A percentile compares a stretch with the other conserved stretches of the same genome.
Evolutionary conservation across 2,329 filamentous ascomycete species (phyloP).

Genomic region (Lachnellula subtilissima): DNA sequence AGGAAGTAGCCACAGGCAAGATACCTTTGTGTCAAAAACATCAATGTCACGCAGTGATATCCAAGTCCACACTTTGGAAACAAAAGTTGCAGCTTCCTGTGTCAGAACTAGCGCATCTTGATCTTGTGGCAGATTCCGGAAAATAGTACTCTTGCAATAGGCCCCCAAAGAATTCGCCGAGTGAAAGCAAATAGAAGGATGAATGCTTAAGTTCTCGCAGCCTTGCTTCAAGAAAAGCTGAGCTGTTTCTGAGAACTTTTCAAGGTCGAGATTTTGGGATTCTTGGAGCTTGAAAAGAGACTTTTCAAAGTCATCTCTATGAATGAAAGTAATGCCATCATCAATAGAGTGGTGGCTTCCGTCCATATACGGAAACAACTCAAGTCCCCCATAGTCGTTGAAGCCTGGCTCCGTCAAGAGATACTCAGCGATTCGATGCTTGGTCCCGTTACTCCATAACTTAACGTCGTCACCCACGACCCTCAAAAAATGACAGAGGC

Average conservation of each 20-base stretch:
- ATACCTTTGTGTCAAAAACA: conserved; percentile 8
- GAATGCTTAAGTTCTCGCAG: conserved; percentile 6
- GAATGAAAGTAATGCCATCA: conserved; percentile 10
- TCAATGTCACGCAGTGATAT: conserved; percentile 15
- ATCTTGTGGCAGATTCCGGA: conserved; percentile 3
- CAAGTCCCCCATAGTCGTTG: conserved; percentile 10
- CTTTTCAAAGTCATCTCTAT: conserved; percentile 17
- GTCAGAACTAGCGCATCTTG: conserved; percentile 11
- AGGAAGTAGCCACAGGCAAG: conserved; percentile 28
- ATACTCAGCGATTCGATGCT: conserved; percentile 18
- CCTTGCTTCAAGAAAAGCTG: conserved; percentile 1
- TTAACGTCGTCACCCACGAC: neutral
- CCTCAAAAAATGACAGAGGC: conserved; percentile 13
- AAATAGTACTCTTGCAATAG: conserved; percentile 15
- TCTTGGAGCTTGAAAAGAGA: conserved; percentile 15
- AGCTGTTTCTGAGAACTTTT: conserved; percentile 6
- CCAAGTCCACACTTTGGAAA: conserved; percentile 13
- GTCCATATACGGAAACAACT: conserved; percentile 23
- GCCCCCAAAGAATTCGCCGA: conserved; percentile 7
- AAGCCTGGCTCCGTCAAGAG: conserved; percentile 9
- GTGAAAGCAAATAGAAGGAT: conserved; percentile 18
- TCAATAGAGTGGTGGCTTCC: conserved; percentile 15
- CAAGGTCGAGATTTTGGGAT: conserved; percentile 14
- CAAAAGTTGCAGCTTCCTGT: conserved; percentile 2
- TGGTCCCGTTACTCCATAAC: conserved; percentile 9